phyloP scores from a whole-genome alignment of 768 basidiomycete species.

The Pisolithus sp. region DNA sequence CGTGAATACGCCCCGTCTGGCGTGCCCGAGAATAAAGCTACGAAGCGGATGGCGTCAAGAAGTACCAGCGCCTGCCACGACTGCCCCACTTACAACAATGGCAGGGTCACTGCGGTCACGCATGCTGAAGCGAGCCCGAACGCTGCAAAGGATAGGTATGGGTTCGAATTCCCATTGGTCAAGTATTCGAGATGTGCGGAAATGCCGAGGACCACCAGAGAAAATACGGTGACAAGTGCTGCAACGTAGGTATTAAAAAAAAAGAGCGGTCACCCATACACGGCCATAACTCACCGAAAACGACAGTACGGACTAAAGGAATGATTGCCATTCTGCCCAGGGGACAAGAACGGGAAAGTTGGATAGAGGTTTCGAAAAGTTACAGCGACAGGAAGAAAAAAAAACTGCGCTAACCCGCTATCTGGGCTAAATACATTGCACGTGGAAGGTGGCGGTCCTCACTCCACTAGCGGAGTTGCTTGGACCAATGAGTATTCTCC shows the following conservation, averaged over 20 bases:
- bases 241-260: neutral
- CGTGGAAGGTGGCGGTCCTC: neutral
- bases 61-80: neutral
- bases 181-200: constrained; percentile 15
- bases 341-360: neutral
- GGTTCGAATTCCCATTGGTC: neutral
- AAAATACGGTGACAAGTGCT: constrained; percentile 13
- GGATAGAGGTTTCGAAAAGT: neutral
- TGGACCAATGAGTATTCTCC: no score
- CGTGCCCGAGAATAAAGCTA: constrained; percentile 13
- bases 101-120: constrained; percentile 18
- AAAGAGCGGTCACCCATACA: neutral
- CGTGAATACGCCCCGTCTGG: constrained; percentile 8
- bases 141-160: constrained; percentile 7
- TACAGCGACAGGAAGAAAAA: neutral
- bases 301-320: constrained; percentile 16
- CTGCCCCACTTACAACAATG: constrained; percentile 16
- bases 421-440: neutral
- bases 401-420: neutral
- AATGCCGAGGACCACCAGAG: constrained; percentile 16
- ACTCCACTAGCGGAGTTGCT: no score
- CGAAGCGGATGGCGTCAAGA: neutral
- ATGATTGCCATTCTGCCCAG: constrained; percentile 16
- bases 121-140: constrained; percentile 10
- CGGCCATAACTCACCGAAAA: constrained; percentile 16